phyloP scores from a whole-genome alignment of 345 rosid species.

The Gynandropsis gynandra region DNA sequence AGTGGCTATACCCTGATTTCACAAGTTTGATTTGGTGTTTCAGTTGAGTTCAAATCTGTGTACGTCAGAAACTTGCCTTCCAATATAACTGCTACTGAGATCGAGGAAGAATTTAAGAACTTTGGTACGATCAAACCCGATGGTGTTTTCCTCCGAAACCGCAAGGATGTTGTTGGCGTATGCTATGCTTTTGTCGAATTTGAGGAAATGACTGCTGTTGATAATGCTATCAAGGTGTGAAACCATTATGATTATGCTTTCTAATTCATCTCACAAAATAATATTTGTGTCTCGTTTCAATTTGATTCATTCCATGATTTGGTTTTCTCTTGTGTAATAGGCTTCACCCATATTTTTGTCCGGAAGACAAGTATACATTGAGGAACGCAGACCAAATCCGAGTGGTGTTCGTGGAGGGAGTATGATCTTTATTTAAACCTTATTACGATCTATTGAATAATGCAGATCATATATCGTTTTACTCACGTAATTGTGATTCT shows the following conservation, averaged over 20 bases:
- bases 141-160: conserved; percentile 80
- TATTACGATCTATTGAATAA: background rate
- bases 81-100: conserved; percentile 62
- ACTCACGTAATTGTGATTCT: background rate
- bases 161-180: conserved; percentile 87
- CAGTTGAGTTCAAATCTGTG: conserved; percentile 87
- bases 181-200: conserved; percentile 98
- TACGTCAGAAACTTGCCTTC: conserved; percentile 95
- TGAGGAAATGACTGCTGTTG: conserved; percentile 78
- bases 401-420: conserved; percentile 80
- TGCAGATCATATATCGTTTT: background rate
- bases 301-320: conserved; percentile 8
- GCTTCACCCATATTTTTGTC: conserved; percentile 88
- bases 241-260: conserved; percentile 1
- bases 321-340: conserved; percentile 32
- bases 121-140: conserved; percentile 85
- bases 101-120: conserved; percentile 74
- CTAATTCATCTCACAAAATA: no score
- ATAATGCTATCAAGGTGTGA: conserved; percentile 81
- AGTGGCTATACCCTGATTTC: background rate
- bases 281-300: background rate
- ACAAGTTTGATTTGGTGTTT: conserved; percentile 13
- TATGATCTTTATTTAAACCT: conserved; percentile 28
- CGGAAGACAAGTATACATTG: conserved; percentile 82
- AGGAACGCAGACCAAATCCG: conserved; percentile 90